Evolutionary conservation across 257 asterid species (phyloP).

Genomic region (Nyctanthes arbortristis): DNA sequence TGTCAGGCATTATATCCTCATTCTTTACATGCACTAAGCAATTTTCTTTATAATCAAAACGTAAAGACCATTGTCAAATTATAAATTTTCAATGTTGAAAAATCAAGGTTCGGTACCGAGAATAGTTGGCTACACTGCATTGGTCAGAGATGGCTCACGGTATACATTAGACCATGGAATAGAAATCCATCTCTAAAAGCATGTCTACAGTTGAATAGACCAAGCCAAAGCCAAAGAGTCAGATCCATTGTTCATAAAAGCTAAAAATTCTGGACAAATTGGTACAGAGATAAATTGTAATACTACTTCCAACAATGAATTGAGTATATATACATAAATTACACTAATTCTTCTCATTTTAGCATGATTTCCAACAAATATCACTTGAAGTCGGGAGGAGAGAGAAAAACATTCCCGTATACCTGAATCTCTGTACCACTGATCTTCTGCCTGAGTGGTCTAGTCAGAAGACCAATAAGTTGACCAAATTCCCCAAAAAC

Average conservation of each 20-base stretch:
- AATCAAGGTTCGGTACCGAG: neutral
- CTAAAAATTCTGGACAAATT: neutral
- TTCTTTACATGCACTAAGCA: neutral
- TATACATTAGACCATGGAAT: neutral
- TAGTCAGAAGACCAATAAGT: conserved; percentile 75
- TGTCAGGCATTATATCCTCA: neutral
- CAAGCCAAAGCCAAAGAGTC: conserved; percentile 6
- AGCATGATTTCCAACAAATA: conserved; percentile 13
- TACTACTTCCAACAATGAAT: neutral
- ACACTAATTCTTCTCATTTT: conserved; percentile 15
- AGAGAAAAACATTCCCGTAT: conserved; percentile 19
- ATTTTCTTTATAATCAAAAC: no score
- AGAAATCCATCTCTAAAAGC: neutral
- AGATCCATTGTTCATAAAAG: neutral
- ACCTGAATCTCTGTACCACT: conserved; percentile 98
- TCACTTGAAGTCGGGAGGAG: conserved; percentile 3
- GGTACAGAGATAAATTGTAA: conserved; percentile 3
- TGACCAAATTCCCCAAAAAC: conserved; percentile 74
- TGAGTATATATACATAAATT: neutral
- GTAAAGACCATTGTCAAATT: neutral
- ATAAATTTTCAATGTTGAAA: neutral
- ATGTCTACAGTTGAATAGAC: neutral
- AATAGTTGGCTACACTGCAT: neutral
- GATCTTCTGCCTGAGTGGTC: conserved; percentile 79
- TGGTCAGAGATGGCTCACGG: neutral